Percentiles rank a stretch among this genome's conserved stretches.
Evolutionary conservation across 2,329 filamentous ascomycete species (phyloP).

Genomic region (Ascochyta fabae): DNA sequence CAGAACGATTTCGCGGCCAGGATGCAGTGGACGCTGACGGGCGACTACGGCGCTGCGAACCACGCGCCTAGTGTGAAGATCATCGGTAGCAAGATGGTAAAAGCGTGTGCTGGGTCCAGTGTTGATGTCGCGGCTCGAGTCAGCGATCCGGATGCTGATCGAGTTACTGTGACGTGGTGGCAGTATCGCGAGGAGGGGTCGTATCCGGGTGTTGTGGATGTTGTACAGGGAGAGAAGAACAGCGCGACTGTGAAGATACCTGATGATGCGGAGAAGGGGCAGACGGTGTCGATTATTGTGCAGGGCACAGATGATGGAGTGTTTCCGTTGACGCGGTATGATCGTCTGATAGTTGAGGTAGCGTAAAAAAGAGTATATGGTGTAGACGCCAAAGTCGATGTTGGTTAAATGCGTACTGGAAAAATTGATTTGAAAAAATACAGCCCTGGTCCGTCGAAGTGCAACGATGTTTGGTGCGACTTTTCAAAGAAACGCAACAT

Average conservation of each 20-base stretch:
- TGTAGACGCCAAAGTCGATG: no score
- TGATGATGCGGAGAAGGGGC: not conserved
- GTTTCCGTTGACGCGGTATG: conserved; percentile 1
- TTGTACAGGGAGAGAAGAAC: not conserved
- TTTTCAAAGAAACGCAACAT: no score
- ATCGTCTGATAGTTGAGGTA: not conserved
- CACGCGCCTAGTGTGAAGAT: not conserved
- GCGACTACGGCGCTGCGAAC: not conserved
- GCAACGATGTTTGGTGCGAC: no score
- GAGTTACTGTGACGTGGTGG: conserved; percentile 2
- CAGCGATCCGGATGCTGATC: conserved; percentile 1
- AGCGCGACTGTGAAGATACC: not conserved
- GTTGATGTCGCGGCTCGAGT: not conserved
- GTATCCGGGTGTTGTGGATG: not conserved
- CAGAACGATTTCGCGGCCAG: conserved; percentile 53
- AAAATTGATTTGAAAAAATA: no score
- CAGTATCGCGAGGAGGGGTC: conserved; percentile 10
- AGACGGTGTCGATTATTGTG: conserved; percentile 3
- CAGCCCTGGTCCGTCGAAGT: no score
- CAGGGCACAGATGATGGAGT: not conserved
- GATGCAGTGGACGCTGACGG: conserved; percentile 40
- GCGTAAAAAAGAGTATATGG: not conserved
- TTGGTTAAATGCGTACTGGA: no score
- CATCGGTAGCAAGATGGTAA: not conserved
- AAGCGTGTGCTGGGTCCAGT: not conserved